Conservation (phyloP, 768 basidiomycete genomes). For the Collybiopsis luxurians region DNA sequence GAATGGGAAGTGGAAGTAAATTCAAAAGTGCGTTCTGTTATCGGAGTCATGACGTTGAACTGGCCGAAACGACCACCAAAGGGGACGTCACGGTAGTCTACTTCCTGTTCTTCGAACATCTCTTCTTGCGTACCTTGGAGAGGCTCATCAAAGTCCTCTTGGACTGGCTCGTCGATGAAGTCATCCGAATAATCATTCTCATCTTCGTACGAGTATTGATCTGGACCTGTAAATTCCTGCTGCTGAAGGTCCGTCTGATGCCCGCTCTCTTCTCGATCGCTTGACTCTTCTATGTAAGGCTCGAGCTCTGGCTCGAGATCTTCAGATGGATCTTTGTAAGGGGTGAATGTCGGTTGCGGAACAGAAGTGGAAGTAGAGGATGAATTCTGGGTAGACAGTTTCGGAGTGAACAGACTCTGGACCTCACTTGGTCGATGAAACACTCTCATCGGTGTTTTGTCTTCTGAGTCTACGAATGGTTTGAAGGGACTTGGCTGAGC, state of each 20-base stretch:
- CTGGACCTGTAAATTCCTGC: conserved; percentile 23
- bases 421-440: conserved; percentile 63
- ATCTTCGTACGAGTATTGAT: conserved; percentile 29
- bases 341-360: conserved; percentile 35
- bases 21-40: conserved; percentile 92
- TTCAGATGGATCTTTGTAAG: conserved; percentile 23
- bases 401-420: conserved; percentile 46
- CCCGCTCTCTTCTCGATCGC: conserved; percentile 19
- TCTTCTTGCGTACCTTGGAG: conserved; percentile 18
- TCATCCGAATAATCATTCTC: conserved; percentile 19
- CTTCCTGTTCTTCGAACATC: conserved; percentile 26
- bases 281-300: conserved; percentile 12
- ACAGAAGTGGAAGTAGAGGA: conserved; percentile 38
- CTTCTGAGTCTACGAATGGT: conserved; percentile 41
- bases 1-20: conserved; percentile 63
- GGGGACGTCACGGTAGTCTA: conserved; percentile 46
- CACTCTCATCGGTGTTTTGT: conserved; percentile 58
- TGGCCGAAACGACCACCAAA: conserved; percentile 75
- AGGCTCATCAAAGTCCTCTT: conserved; percentile 31
- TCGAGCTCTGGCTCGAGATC: conserved; percentile 22
- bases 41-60: conserved; percentile 96
- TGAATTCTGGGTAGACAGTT: conserved; percentile 21
- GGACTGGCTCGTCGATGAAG: conserved; percentile 21
- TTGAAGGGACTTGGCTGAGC: conserved; percentile 29
- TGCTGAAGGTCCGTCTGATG: conserved; percentile 30